A percentile compares a stretch with the other conserved stretches of the same genome.
phyloP scores from a whole-genome alignment of 78 protist genomes.

The Guillardia theta region DNA sequence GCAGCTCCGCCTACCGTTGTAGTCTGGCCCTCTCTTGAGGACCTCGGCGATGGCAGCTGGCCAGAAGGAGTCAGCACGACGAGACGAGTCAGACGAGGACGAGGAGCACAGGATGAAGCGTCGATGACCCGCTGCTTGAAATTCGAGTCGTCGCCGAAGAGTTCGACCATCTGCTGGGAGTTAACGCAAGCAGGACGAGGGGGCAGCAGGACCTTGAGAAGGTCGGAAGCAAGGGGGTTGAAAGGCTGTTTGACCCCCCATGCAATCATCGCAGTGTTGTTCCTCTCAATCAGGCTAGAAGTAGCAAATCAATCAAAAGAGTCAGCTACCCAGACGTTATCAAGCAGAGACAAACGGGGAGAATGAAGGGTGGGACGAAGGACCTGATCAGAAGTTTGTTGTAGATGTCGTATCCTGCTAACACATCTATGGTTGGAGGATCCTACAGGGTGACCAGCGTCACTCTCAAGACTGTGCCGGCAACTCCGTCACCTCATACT shows the following conservation, averaged over 20 bases:
- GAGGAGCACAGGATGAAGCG: background rate
- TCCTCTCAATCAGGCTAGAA: background rate
- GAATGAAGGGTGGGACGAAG: background rate
- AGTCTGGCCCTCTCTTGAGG: background rate
- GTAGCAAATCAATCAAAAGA: background rate
- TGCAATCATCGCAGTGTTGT: background rate
- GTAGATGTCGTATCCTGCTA: background rate
- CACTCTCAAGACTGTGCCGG: no score
- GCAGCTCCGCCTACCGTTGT: no score
- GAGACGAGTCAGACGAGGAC: background rate
- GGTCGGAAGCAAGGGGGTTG: constrained; percentile 3
- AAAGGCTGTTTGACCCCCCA: constrained; percentile 12
- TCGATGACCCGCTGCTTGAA: constrained; percentile 22
- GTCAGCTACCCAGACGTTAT: background rate
- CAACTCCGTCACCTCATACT: background rate
- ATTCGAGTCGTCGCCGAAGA: constrained; percentile 30
- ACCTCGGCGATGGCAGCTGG: background rate
- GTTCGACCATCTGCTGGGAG: background rate
- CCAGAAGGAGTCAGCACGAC: background rate
- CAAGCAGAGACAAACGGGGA: background rate
- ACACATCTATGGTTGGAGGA: background rate
- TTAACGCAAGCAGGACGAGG: no score
- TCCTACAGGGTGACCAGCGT: no score
- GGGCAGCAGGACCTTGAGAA: background rate
- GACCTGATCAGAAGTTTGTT: background rate